Evolutionary conservation across 257 asterid species (phyloP).

Genomic region (Capsicum pubescens): DNA sequence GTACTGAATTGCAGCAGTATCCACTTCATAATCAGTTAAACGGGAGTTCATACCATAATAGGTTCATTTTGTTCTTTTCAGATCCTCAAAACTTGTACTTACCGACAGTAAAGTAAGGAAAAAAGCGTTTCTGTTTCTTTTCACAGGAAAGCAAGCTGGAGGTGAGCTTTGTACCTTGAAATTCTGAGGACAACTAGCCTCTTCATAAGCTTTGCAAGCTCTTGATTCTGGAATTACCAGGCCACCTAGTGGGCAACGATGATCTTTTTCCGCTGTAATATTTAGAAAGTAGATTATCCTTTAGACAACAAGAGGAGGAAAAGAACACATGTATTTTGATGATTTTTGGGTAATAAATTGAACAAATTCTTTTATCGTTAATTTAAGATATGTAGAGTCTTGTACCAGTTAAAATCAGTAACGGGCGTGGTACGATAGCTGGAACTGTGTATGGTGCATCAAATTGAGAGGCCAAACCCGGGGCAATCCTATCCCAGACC

Average conservation of each 20-base stretch:
- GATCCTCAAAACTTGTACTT: neutral
- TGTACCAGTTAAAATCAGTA: slow-evolving; percentile 78
- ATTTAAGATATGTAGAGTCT: neutral
- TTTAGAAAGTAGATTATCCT: neutral
- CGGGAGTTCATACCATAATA: neutral
- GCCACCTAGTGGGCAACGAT: slow-evolving; percentile 81
- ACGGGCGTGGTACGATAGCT: slow-evolving; percentile 79
- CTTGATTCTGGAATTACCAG: slow-evolving; percentile 58
- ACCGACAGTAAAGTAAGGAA: neutral
- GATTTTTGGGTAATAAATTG: neutral
- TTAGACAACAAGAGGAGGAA: neutral
- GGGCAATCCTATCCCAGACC: slow-evolving; percentile 97
- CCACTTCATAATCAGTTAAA: neutral
- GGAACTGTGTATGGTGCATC: slow-evolving; percentile 80
- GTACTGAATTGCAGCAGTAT: neutral
- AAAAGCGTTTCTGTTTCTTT: neutral
- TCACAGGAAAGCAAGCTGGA: neutral
- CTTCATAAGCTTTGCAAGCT: slow-evolving; percentile 45
- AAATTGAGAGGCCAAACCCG: slow-evolving; percentile 73
- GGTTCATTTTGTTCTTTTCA: neutral
- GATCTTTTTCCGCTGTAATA: slow-evolving; percentile 68
- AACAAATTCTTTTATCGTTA: neutral
- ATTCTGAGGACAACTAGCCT: slow-evolving; percentile 38
- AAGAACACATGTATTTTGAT: neutral
- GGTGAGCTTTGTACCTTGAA: slow-evolving; percentile 56